Evolutionary conservation across 345 rosid genomes (phyloP), one percentile per base, ranked within the genome.

Genomic region (Pistacia vera): DNA sequence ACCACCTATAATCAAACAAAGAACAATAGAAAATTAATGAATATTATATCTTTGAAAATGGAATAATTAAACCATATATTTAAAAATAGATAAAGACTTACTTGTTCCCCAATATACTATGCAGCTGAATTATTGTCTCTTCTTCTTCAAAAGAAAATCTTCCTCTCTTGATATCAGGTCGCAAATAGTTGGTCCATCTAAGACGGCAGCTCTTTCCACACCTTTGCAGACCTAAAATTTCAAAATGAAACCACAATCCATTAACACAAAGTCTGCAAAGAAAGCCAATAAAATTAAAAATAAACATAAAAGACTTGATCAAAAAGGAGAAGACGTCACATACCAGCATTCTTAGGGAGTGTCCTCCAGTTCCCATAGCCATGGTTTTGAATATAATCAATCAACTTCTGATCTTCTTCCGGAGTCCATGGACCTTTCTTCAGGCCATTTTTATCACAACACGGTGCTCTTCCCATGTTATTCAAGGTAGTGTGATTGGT

Each of bases 381-480:
- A 79, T 94, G 92, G 75, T 83, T 85, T 11, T 91, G 84, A 73
- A 94, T 91, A 77, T 91, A 94, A 58, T 86, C 91, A 64, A 85
- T 54, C 70, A 94, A 83, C 67, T 86, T 92, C 80, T 83, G 83
- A 71, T 94, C 98, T 81, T 94, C 98, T 74, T 94, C 98, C 18
- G 89, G 81, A 5, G 94, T 94, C 98, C 98, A 94, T 11, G 98
- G 94, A 14, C 98, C 98, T 83, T 85, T 94, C 85, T 90, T 94
- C 25, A 91, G 88, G 14, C 89, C 95, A 63, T 77, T 85, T 84
- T 91, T 92, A 63, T 92, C 96, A 68, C 97, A 94, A 78, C 97
- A 94, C 74, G 97, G 97, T 74, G 90, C 61, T 80, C 97, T 86
- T 61, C 88, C 97, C 98, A 94, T 94, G 67, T 62, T 36, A 52